Base-by-base conservation (phyloP, 768 basidiomycete species). In the Tulasnella sp. region DNA sequence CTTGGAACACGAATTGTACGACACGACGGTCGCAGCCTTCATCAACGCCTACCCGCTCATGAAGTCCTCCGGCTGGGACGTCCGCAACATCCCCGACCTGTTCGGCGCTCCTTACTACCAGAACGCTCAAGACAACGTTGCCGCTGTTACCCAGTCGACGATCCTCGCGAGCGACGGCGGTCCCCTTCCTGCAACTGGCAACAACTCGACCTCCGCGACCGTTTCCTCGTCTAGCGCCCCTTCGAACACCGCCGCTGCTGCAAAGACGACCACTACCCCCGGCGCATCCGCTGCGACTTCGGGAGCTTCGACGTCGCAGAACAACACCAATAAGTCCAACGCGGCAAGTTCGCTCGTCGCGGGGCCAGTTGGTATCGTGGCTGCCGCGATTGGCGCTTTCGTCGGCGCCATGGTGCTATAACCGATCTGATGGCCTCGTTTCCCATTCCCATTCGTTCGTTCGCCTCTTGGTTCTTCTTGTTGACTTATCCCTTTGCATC, bases 1-100 rank as follows among this genome's bases (percentile, higher is more conserved):
- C 76, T 87, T 98, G 78, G 92, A 97, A 83, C 96, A 98, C 84
- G 96, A 98, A 84, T 85, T 91, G 32, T 87, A 87, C 42, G 84
- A 88, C 61, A 83, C 85, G 80, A 86, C 91, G 42, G 90, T 94
- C 29, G 81, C 86, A 48, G 89, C 89, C 4, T 96, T 96, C 84
- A 89, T 91, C 0, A 84, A 85, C 57, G 88, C 88, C 10, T 93
- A 88, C 83, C 90, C 91, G 3, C 79, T 89, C 51, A 90, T 95
- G 83, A 85, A 86, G 79, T 81, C 86, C 5, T 90, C 91, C 80
- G 91, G 90, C 15, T 98, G 96, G 96, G 87, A 87, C 44, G 85
- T 90, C 39, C 75, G 78, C 71, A 83, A 79, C 79, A 84, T 85
- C 51, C 91, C 90, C 71, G 84, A 92, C 37, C 26, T 70, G 87